Evolutionary conservation across 2,329 filamentous ascomycete genomes (phyloP).

Genomic region (Aciculosporium take): DNA sequence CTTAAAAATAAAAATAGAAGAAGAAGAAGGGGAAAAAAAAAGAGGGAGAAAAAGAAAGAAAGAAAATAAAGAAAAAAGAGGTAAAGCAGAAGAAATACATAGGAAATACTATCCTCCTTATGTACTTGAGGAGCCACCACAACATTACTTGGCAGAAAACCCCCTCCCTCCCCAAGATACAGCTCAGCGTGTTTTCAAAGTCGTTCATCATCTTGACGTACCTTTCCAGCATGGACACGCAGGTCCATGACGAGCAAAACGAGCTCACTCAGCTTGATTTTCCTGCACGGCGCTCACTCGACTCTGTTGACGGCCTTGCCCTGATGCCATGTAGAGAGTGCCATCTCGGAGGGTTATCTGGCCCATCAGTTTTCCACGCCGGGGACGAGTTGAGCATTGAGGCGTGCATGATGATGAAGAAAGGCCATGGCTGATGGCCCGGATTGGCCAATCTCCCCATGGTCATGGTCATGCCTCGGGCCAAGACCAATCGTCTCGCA

Average conservation of each 20-base stretch:
- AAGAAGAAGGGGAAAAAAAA: not conserved
- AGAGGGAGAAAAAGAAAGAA: not conserved
- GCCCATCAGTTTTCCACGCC: not conserved
- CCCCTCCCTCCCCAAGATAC: slow-evolving; percentile 9
- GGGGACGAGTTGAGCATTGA: not conserved
- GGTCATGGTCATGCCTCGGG: not conserved
- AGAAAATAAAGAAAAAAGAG: too few species aligned
- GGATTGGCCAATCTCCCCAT: not conserved
- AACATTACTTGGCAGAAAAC: slow-evolving; percentile 14
- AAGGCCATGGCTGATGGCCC: slow-evolving; percentile 7
- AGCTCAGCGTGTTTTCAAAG: slow-evolving; percentile 10
- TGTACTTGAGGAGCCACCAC: slow-evolving; percentile 21
- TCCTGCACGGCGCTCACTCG: slow-evolving; percentile 8
- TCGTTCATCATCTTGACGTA: slow-evolving; percentile 10
- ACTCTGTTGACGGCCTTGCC: slow-evolving; percentile 10
- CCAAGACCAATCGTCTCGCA: not conserved
- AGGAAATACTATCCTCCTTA: too few species aligned
- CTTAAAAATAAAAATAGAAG: not conserved
- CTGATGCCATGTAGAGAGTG: slow-evolving; percentile 10
- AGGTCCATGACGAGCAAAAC: slow-evolving; percentile 10
- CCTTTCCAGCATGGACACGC: slow-evolving; percentile 10
- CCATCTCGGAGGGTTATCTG: not conserved
- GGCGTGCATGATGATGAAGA: slow-evolving; percentile 10
- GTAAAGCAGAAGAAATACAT: too few species aligned
- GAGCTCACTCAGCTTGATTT: slow-evolving; percentile 6